Evolutionary conservation across 495 filamentous ascomycete species (phyloP), one percentile per base, ranked within the genome.

Genomic region (Penicillium ochrochloron): DNA sequence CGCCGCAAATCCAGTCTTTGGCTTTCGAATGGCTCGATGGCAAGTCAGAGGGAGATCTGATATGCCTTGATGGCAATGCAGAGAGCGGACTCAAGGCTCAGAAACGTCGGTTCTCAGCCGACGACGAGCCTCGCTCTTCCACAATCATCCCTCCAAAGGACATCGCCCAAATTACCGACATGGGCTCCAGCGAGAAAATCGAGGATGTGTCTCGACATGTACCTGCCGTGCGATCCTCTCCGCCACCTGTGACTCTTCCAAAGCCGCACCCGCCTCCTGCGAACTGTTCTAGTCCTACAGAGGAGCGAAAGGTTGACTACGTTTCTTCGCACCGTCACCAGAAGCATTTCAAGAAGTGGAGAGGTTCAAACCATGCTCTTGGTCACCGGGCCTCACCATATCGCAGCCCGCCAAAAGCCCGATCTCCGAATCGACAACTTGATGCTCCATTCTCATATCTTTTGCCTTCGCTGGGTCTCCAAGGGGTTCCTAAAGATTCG

Each of bases 321-420:
- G 48, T 62, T 29, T 23, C 61, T 19, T 59, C 41, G 3, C 59
- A 70, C 35, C 63, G 63, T 14, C 65, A 63, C 46, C 53, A 61
- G 15, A 70, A 68, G 44, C 65, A 70, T 23, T 53, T 33, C n/a
- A 63, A 60, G 33, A 72, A 66, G 23, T 73, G 71, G 71, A 66
- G 34, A 62, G 34, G 51, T n/a, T n/a, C 59, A 5, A 56, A 27
- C 27, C 66, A 58, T 39, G 33, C 34, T 42, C 55, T 31, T 25
- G 27, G 23, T 31, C 65, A 60, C 33, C 57, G 60, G 2, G 9
- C 21, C n/a, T 62, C 62, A 27, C 65, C 67, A 10, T 55, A 55
- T 55, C 60, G 59, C 48, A 67, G 58, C 39, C 60, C 62, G 4
- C 27, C 27, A 12, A 65, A 63, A 17, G 21, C 10, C n/a, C 23